Percentiles rank a stretch among this genome's conserved stretches.
phyloP scores from a whole-genome alignment of 768 basidiomycete genomes.

The Pisolithus sp. region DNA sequence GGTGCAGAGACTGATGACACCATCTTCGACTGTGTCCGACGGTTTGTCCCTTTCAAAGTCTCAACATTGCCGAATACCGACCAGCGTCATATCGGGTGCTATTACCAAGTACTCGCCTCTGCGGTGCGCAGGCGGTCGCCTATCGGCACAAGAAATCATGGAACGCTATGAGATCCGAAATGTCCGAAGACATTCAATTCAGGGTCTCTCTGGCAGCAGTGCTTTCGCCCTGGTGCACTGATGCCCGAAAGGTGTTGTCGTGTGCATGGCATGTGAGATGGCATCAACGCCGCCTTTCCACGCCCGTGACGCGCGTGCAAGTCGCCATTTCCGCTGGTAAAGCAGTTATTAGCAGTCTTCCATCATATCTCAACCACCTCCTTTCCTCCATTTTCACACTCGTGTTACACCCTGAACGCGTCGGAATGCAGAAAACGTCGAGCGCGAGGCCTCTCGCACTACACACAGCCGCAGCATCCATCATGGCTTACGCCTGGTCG shows the following conservation, averaged over 20 bases:
- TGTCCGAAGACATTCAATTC: no score
- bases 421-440: constrained; percentile 5
- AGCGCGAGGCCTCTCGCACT: constrained; percentile 16
- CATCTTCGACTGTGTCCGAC: not conserved
- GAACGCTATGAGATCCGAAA: no score
- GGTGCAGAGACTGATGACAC: not conserved
- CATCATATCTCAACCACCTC: not conserved
- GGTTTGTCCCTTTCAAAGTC: no score
- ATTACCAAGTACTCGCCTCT: no score
- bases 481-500: not conserved
- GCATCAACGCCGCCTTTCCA: not conserved
- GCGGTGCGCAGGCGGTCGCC: no score
- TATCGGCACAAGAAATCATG: no score
- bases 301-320: no score
- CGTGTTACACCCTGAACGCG: not conserved
- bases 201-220: no score
- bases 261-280: not conserved
- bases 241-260: not conserved
- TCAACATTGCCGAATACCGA: no score
- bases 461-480: constrained; percentile 23
- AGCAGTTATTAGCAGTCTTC: not conserved
- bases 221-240: no score
- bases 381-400: not conserved
- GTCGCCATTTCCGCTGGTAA: not conserved
- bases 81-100: no score